phyloP scores from a whole-genome alignment of 1,284 basidiomycete genomes.

The Takashimella tepidaria region DNA sequence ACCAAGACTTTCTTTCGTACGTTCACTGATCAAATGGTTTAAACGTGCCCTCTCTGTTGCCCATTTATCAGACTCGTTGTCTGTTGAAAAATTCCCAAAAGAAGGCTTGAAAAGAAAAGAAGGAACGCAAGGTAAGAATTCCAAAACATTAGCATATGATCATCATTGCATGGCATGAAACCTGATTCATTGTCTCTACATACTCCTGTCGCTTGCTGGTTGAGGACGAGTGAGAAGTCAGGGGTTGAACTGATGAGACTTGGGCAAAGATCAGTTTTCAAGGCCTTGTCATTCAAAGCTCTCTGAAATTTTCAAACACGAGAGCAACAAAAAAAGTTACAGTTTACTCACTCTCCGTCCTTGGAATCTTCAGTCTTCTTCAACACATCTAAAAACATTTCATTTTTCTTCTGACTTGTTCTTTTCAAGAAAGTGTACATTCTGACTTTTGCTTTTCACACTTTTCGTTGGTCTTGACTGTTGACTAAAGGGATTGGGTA shows the following conservation, averaged over 20 bases:
- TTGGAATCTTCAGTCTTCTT: background rate
- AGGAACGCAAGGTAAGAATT: too few relatives aligned
- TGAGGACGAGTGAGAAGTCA: slow-evolving; percentile 19
- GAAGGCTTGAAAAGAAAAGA: slow-evolving; percentile 14
- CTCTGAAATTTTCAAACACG: background rate
- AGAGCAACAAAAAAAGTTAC: too few relatives aligned
- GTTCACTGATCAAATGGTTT: slow-evolving; percentile 12
- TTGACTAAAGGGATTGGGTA: too few relatives aligned
- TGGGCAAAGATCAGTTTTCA: too few relatives aligned
- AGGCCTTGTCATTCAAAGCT: background rate
- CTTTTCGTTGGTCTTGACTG: too few relatives aligned
- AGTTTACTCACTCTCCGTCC: background rate
- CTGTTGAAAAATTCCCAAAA: slow-evolving; percentile 8
- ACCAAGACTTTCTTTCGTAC: slow-evolving; percentile 12
- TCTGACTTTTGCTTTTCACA: too few relatives aligned
- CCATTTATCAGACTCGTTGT: slow-evolving; percentile 19
- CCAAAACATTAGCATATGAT: background rate
- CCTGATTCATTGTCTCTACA: background rate
- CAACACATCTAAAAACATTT: background rate
- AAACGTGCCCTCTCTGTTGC: slow-evolving; percentile 15
- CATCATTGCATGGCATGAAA: too few relatives aligned
- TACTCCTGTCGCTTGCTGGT: slow-evolving; percentile 26
- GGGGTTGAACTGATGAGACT: slow-evolving; percentile 6
- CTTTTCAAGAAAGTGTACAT: background rate
- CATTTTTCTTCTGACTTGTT: background rate